These are phyloP conservation scores for Pyricularia grisea DNA, from an alignment of 2,329 filamentous ascomycete genomes.

Conservation along the genomic window DNA sequence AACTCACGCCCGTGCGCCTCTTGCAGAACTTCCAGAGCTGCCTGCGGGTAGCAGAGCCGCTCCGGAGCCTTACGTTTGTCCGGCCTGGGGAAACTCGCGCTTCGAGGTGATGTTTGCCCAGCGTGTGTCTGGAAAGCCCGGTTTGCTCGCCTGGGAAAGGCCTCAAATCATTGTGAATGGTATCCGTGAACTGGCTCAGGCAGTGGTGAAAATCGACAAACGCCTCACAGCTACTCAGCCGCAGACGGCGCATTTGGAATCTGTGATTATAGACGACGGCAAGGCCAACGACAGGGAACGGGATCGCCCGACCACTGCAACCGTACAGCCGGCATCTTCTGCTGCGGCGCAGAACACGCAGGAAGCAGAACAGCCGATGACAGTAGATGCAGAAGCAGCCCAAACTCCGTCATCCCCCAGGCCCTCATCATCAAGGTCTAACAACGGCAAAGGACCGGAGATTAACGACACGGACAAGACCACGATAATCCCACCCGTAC, in stretches of 20 bases:
- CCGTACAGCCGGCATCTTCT: neutral
- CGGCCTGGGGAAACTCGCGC: conserved; percentile 34
- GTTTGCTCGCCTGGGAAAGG: conserved; percentile 38
- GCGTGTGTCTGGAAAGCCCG: conserved; percentile 28
- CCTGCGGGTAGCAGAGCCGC: conserved; percentile 6
- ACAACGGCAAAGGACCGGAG: neutral
- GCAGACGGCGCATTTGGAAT: conserved; percentile 20
- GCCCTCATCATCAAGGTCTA: neutral
- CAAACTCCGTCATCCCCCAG: neutral
- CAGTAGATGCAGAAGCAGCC: neutral
- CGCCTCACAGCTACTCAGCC: conserved; percentile 22
- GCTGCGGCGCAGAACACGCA: neutral
- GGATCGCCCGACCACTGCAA: neutral
- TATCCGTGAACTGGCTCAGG: conserved; percentile 28
- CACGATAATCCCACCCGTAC: neutral
- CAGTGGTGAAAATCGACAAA: conserved; percentile 25
- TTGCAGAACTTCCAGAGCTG: conserved; percentile 5
- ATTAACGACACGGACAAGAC: neutral
- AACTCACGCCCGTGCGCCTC: neutral
- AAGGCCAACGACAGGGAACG: neutral
- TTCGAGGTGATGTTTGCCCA: conserved; percentile 33
- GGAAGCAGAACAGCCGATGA: neutral
- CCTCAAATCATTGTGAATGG: conserved; percentile 35
- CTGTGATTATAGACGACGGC: conserved; percentile 9
- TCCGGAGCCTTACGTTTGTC: conserved; percentile 29